Evolutionary conservation across 1,139 yeast genomes (phyloP), one percentile per base, ranked within the genome.

Genomic region (Pichia sp.): DNA sequence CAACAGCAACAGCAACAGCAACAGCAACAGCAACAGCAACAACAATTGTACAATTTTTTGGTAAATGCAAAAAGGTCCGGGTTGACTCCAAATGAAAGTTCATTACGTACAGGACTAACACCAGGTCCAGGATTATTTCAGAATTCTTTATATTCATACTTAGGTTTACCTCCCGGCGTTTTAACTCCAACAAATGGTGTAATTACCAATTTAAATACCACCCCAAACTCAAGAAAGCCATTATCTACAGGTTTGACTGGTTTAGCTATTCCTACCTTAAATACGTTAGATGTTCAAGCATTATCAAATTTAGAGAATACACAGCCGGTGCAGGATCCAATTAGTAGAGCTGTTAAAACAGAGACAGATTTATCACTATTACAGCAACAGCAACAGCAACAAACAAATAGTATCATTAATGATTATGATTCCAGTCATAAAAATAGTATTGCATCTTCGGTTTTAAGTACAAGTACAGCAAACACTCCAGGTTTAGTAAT

Each of bases 41-140:
- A 31, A 44, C 50, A 46, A 51, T 51, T 51, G 51, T 59, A 41
- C 20, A 57, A 56, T 31, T 47, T 55, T 21, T 36, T 53, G 4
- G 34, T 47, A 35, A 48, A 48, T 44, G 50, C 53, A 6, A 57
- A 54, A 28, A 49, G 78, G 50, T 67, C 81, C 0, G 88, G 86
- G 0, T 62, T 81, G 33, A 78, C 87, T 0, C 87, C 89, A 6
- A 80, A 78, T 57, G 88, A 80, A 54, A 75, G 83, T 5, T 70
- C 75, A 40, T 49, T 81, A 35, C 67, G 91, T 47, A 69, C 84
- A 0, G 89, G 89, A 0, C 59, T 80, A 28, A 79, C 88, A 0
- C 78, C 78, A 1, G 70, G 71, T 2, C 63, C 65, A 8, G 35
- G 31, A 18, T 35, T 35, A 27, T 33, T 34, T 25, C 21, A 29